Base-by-base conservation (phyloP, 352 stramenopile species). In the Globisporangium splendens region DNA sequence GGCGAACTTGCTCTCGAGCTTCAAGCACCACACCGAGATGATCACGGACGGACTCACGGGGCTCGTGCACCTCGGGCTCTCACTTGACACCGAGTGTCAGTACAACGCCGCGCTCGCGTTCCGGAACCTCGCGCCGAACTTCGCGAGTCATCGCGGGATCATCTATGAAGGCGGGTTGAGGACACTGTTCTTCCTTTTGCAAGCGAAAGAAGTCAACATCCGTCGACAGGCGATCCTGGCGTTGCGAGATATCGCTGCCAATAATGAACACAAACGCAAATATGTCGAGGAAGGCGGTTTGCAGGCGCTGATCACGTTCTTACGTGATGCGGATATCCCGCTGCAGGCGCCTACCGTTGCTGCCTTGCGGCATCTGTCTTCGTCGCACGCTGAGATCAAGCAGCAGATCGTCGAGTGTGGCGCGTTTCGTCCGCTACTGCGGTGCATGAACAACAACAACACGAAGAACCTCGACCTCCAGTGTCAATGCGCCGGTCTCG, bases 61-160 rank as follows among this genome's bases (percentile, higher is more conserved):
- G 1, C 76, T 99, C 14, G 86, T 98, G 43, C 77, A 87, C 54
- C 75, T 99, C n/a, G 93, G 88, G 7, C 66, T 93, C 8, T 94
- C 77, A 43, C 68, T 91, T 22, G 96, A 98, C 59, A 53, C 76
- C 17, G 93, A 98, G 70, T 98, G 94, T 59, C 89, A 97, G 68
- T 98, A 98, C 66, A 95, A 98, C 66, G 87, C 93, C 1, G 88
- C 94, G 5, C 67, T 98, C 18, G 87, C 84, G 14, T 90, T 98
- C 56, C 90, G 95, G 10, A 99, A 98, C 69, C 77, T 99, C 11
- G 86, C 87, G 12, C 87, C 91, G 7, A 98, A 98, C 63, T 80
- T 93, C 47, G 75, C 77, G 8, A 96, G 91, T 48, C 96, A 98
- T 59, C 64, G 74, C 6, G 73, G 80, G 8, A 75, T 97, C 53